Base-by-base conservation (phyloP, 306 rosid species). In the Casuarina equisetifolia region DNA sequence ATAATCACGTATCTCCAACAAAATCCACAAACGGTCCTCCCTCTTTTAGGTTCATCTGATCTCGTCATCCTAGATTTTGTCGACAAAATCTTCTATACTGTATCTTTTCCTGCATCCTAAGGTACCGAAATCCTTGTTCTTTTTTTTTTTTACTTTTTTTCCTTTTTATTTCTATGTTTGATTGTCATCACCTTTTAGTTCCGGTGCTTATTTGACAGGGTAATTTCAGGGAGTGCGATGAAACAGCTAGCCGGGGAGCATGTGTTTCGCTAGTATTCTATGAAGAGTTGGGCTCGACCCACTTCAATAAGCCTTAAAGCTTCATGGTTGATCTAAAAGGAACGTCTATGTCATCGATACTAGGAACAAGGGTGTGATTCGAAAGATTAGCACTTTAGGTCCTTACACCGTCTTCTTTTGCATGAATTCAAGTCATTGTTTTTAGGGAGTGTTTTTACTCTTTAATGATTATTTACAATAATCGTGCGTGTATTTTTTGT, bases 341-440 rank as follows among this genome's bases (percentile, higher is more conserved):
- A 89, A 85, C 51, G 79, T 92, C 50, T 92, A 86, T 55, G 93
- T 92, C 38, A 96, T 90, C 76, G 97, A 92, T 70, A 9, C 25
- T 20, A 70, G 39, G 76, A 38, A 15, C 36, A 86, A 82, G 66
- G 19, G 19, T n/a, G 89, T 70, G 10, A 89, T 92, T 45, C 69
- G 97, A 77, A 90, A 90, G 53, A 89, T 92, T 43, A 79, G 84
- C 20, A 46, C 55, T 49, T 70, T 85, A 76, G 96, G 97, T 90
- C 46, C 49, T 45, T 35, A 35, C n/a, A 15, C 70, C 4, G 46
- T 5, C 70, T 64, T 20, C 40, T 5, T 17, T 11, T 17, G 4
- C 52, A 11, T 6, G 17, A 13, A 71, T 7, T 48, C 49, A 43
- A 16, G 32, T 71, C 6, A 8, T 15, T 64, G 32, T 39, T 19